Percentiles rank a stretch among this genome's conserved stretches.
Evolutionary conservation across 176 grass and related monocot species (phyloP).

Genomic region (Pontederia crassipes): DNA sequence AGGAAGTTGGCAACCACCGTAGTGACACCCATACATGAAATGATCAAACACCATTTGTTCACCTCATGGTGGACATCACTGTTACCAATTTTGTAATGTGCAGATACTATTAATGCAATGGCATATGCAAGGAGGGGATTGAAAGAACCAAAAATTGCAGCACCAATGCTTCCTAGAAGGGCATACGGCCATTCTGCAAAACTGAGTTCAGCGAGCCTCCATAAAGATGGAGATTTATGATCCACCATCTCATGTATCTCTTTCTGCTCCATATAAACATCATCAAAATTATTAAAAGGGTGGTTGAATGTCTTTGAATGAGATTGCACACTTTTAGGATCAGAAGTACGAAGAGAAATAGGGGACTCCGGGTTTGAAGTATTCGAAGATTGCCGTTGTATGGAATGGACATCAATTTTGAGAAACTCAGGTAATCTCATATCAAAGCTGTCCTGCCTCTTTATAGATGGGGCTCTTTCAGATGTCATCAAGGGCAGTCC

Average conservation of each 20-base stretch:
- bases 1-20: constrained; percentile 96
- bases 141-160: constrained; percentile 97
- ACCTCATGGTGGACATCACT: constrained; percentile 70
- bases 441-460: constrained; percentile 90
- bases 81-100: constrained; percentile 75
- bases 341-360: constrained; percentile 90
- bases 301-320: constrained; percentile 96
- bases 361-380: constrained; percentile 89
- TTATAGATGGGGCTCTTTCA: constrained; percentile 60
- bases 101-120: constrained; percentile 83
- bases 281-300: constrained; percentile 60
- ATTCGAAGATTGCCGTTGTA: constrained; percentile 76
- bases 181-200: constrained; percentile 98
- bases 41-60: constrained; percentile 94
- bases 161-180: constrained; percentile 90
- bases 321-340: constrained; percentile 87
- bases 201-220: constrained; percentile 85
- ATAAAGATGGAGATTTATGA: constrained; percentile 82
- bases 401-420: constrained; percentile 80
- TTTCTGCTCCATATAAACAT: constrained; percentile 56
- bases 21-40: constrained; percentile 87
- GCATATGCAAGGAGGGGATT: constrained; percentile 94
- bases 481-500: constrained; percentile 41
- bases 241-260: constrained; percentile 38
- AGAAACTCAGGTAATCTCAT: constrained; percentile 82